phyloP scores from a whole-genome alignment of 306 rosid species.

The Begonia masoniana region DNA sequence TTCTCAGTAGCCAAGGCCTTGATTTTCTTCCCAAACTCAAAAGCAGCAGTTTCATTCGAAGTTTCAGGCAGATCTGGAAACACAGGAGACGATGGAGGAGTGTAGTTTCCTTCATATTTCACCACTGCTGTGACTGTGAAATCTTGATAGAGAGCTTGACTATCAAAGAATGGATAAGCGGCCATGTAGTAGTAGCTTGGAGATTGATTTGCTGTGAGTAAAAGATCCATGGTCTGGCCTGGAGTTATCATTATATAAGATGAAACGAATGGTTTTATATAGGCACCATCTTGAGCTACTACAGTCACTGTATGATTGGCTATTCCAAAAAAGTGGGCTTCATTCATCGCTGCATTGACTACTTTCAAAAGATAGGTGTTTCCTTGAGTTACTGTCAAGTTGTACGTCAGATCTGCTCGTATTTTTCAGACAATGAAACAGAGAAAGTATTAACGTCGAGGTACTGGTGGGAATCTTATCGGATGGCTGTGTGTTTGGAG shows the following conservation, averaged over 20 bases:
- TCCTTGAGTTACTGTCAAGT: not conserved
- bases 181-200: conserved; percentile 9
- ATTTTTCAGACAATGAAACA: not conserved
- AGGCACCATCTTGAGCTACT: conserved; percentile 11
- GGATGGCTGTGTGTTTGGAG: too few species aligned
- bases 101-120: not conserved
- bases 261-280: conserved; percentile 11
- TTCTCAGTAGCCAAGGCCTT: conserved; percentile 20
- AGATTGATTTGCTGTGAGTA: conserved; percentile 7
- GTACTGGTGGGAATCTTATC: too few species aligned
- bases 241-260: conserved; percentile 8
- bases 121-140: conserved; percentile 2
- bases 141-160: not conserved
- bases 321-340: conserved; percentile 9
- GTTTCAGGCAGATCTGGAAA: not conserved
- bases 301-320: conserved; percentile 13
- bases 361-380: conserved; percentile 12
- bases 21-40: conserved; percentile 6
- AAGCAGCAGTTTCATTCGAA: not conserved
- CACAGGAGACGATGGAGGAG: not conserved
- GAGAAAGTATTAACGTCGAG: not conserved
- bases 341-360: conserved; percentile 7
- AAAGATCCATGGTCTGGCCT: conserved; percentile 17
- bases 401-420: conserved; percentile 1
- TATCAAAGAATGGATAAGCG: conserved; percentile 3